Evolutionary conservation across 306 rosid genomes (phyloP).

Genomic region (Prinsepia uniflora): DNA sequence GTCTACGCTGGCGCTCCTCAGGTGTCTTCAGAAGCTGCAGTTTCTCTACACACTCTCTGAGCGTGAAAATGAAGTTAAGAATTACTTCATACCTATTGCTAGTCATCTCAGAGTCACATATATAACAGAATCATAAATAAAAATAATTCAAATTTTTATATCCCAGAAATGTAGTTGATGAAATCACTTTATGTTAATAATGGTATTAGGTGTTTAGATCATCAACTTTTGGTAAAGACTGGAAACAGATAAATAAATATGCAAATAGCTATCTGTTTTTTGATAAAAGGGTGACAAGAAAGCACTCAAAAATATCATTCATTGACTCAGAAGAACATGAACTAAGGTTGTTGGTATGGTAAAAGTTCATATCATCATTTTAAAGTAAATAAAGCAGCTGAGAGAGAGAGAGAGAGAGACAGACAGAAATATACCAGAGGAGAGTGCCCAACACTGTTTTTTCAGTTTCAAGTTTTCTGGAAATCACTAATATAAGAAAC

Average conservation of each 20-base stretch:
- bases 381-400: too few relatives aligned
- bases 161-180: neutral
- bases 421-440: neutral
- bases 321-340: too few relatives aligned
- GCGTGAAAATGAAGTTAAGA: conserved; percentile 79
- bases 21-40: conserved; percentile 91
- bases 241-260: neutral
- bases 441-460: neutral
- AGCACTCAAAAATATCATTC: too few relatives aligned
- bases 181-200: neutral
- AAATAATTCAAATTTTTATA: neutral
- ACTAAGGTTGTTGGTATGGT: too few relatives aligned
- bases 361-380: too few relatives aligned
- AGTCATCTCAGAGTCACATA: neutral
- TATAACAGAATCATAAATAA: neutral
- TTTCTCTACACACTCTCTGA: conserved; percentile 98
- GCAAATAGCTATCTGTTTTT: neutral
- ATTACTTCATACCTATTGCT: conserved; percentile 19
- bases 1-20: conserved; percentile 96
- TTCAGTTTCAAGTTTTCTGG: neutral
- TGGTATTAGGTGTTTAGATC: neutral
- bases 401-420: neutral
- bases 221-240: neutral
- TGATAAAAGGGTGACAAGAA: neutral
- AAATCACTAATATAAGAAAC: neutral